These are phyloP conservation scores for Rheum nobile DNA, from an alignment of 148 eudicot genomes.

Conservation along the genomic window DNA sequence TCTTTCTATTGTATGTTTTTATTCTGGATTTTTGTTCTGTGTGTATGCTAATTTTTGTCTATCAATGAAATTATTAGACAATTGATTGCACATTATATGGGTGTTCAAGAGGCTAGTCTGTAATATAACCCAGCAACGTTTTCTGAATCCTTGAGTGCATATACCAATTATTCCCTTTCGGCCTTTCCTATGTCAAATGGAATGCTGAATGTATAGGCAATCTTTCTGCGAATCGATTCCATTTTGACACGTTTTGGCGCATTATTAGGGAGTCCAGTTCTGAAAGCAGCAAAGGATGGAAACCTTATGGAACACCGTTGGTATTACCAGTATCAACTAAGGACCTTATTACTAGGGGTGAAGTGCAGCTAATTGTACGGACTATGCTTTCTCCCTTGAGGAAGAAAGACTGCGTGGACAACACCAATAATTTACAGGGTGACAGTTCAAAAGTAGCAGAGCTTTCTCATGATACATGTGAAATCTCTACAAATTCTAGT, in stretches of 20 bases:
- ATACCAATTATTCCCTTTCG: background rate
- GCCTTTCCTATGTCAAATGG: background rate
- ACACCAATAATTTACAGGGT: conserved; percentile 18
- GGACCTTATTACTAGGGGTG: conserved; percentile 58
- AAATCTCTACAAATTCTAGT: conserved; percentile 21
- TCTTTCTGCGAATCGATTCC: background rate
- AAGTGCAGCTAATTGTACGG: conserved; percentile 65
- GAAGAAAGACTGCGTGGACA: conserved; percentile 25
- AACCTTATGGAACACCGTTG: conserved; percentile 89
- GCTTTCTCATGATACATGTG: conserved; percentile 24
- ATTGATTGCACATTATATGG: background rate
- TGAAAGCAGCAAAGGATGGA: conserved; percentile 52
- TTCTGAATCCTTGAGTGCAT: background rate
- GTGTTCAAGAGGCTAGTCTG: background rate
- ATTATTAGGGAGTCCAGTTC: conserved; percentile 39
- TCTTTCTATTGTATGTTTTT: background rate
- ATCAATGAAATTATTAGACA: background rate
- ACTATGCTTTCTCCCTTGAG: conserved; percentile 73
- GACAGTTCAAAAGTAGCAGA: conserved; percentile 21
- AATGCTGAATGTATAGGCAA: background rate
- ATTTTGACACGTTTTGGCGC: background rate
- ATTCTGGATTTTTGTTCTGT: background rate
- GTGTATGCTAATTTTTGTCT: background rate
- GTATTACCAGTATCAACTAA: conserved; percentile 66
- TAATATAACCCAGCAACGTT: background rate